Conservation (phyloP, 345 rosid species). For the Lenwebbia sp. region DNA sequence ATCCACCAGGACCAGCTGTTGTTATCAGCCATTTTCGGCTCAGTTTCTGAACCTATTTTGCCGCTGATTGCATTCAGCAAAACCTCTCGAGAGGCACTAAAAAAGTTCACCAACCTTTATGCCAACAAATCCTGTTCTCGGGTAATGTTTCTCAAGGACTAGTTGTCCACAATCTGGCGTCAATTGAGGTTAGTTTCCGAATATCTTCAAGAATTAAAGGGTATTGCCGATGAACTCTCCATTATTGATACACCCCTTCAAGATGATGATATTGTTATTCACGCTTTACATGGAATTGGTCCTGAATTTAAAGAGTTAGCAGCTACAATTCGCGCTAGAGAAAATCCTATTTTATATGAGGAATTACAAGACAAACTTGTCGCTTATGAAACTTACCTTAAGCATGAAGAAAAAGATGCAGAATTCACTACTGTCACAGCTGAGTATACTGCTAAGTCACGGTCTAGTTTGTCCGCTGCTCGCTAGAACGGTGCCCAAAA, state of each 20-base stretch:
- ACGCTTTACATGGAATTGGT: neutral
- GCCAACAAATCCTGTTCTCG: neutral
- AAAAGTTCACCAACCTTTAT: neutral
- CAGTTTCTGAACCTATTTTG: neutral
- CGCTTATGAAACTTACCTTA: neutral
- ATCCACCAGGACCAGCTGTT: neutral
- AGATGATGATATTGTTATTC: neutral
- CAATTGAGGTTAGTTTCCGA: neutral
- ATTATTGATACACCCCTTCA: neutral
- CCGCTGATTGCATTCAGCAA: neutral
- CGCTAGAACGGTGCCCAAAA: neutral
- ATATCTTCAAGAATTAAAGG: neutral
- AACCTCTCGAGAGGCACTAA: neutral
- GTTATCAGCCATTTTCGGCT: neutral
- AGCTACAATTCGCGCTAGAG: neutral
- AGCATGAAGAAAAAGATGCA: neutral
- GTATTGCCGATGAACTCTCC: neutral
- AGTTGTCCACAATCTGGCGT: neutral
- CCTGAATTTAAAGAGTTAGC: neutral
- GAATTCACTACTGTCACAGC: no score
- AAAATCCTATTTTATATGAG: neutral
- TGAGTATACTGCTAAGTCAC: neutral
- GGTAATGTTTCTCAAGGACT: neutral
- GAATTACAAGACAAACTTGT: neutral
- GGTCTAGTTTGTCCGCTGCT: no score